phyloP scores from a whole-genome alignment of 768 basidiomycete species.

The Mycena sanguinolenta region DNA sequence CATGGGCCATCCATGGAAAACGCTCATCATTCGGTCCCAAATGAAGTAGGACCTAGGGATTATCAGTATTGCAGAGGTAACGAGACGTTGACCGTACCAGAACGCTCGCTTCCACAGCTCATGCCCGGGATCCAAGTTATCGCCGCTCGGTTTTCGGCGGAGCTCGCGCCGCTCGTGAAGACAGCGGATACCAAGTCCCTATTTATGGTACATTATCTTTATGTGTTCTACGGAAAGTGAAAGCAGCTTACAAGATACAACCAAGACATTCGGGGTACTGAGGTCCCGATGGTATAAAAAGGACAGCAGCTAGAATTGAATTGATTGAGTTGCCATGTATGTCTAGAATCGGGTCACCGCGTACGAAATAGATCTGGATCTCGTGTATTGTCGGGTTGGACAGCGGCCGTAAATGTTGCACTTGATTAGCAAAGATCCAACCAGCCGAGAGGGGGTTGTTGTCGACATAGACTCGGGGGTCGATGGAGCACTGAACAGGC shows the following conservation, averaged over 20 bases:
- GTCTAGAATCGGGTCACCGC: too few relatives aligned
- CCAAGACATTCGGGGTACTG: conserved; percentile 67
- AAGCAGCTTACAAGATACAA: conserved; percentile 49
- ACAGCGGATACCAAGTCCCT: neutral
- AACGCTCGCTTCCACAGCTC: too few relatives aligned
- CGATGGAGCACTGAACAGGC: conserved; percentile 69
- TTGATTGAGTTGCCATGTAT: too few relatives aligned
- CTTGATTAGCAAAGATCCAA: conserved; percentile 72
- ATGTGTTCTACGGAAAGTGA: neutral
- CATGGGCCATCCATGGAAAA: conserved; percentile 34
- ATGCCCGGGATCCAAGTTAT: neutral
- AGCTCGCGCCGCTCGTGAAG: neutral
- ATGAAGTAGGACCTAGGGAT: neutral
- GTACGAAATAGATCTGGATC: conserved; percentile 76
- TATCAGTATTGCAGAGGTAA: neutral
- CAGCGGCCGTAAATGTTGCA: conserved; percentile 70
- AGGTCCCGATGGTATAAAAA: conserved; percentile 55
- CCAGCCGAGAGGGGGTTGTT: conserved; percentile 61
- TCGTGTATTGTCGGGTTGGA: too few relatives aligned
- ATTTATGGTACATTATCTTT: neutral
- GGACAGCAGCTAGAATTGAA: conserved; percentile 44
- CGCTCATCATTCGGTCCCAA: neutral
- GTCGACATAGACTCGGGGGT: conserved; percentile 51
- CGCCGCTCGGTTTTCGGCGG: neutral
- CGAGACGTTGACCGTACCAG: neutral